Evolutionary conservation across 2,329 filamentous ascomycete species (phyloP).

Genomic region (Phoma sp.): DNA sequence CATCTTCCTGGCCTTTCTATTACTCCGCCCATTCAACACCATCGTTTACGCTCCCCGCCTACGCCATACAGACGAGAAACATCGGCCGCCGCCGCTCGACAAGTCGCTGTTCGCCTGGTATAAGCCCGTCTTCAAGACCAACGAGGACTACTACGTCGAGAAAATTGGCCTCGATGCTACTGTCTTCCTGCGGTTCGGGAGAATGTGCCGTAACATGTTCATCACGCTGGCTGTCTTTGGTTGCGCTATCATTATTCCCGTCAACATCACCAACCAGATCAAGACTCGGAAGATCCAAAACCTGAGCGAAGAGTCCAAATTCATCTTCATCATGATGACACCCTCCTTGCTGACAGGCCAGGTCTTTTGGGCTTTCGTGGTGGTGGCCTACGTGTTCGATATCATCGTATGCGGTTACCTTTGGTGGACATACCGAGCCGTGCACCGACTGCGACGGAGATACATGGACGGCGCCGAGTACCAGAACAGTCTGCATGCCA

Average conservation of each 20-base stretch:
- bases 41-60: conserved; percentile 93
- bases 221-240: conserved; percentile 73
- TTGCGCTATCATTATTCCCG: conserved; percentile 78
- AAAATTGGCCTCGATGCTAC: conserved; percentile 90
- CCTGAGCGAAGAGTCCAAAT: conserved; percentile 10
- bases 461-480: conserved; percentile 91
- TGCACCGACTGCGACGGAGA: conserved; percentile 72
- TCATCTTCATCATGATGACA: conserved; percentile 38
- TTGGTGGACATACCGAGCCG: conserved; percentile 86
- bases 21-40: conserved; percentile 88
- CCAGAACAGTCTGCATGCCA: conserved; percentile 81
- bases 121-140: conserved; percentile 75
- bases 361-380: conserved; percentile 65
- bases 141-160: conserved; percentile 78
- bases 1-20: conserved; percentile 82
- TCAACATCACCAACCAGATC: conserved; percentile 64
- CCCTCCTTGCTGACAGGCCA: conserved; percentile 57
- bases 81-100: conserved; percentile 84
- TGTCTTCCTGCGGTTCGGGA: conserved; percentile 84
- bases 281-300: conserved; percentile 20
- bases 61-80: conserved; percentile 89
- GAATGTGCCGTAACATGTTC: conserved; percentile 95
- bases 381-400: conserved; percentile 70
- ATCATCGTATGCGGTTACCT: conserved; percentile 79
- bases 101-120: conserved; percentile 91